Percentiles rank a stretch among this genome's conserved stretches.
Conservation (phyloP, 2,329 filamentous ascomycete genomes). For the Pestalotiopsis sp. region DNA sequence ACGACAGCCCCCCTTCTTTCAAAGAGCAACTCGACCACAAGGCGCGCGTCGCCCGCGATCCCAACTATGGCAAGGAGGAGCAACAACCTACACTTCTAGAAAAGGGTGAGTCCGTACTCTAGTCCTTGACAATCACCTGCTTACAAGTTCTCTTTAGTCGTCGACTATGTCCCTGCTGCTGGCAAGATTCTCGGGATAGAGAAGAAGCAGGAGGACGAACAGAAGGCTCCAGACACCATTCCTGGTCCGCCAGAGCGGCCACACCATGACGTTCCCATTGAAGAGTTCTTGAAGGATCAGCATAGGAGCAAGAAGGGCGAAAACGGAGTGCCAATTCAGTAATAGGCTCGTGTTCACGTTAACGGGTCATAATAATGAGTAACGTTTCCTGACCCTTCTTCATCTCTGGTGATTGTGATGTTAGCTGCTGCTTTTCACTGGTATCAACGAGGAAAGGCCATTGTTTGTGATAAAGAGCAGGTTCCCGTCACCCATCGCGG, state of each 20-base stretch:
- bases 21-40: slow-evolving; percentile 48
- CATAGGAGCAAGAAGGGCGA: slow-evolving; percentile 45
- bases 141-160: slow-evolving; percentile 31
- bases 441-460: too few species aligned
- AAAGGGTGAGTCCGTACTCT: slow-evolving; percentile 37
- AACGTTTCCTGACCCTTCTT: not conserved
- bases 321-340: slow-evolving; percentile 6
- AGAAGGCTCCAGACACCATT: slow-evolving; percentile 18
- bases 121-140: not conserved
- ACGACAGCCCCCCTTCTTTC: slow-evolving; percentile 25
- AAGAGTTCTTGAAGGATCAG: slow-evolving; percentile 56
- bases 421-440: too few species aligned
- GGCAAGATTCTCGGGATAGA: slow-evolving; percentile 41
- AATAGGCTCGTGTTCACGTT: not conserved
- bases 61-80: slow-evolving; percentile 23
- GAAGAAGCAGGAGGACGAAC: slow-evolving; percentile 29
- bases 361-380: not conserved
- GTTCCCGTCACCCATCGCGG: too few species aligned
- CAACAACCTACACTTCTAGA: slow-evolving; percentile 40
- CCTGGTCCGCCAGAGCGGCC: slow-evolving; percentile 46
- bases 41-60: slow-evolving; percentile 36
- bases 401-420: too few species aligned
- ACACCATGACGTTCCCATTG: slow-evolving; percentile 49
- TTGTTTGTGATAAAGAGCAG: too few species aligned
- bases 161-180: slow-evolving; percentile 46